Evolutionary conservation across 2,329 filamentous ascomycete genomes (phyloP), one percentile per base, ranked within the genome.

Genomic region (Claviceps arundinis): DNA sequence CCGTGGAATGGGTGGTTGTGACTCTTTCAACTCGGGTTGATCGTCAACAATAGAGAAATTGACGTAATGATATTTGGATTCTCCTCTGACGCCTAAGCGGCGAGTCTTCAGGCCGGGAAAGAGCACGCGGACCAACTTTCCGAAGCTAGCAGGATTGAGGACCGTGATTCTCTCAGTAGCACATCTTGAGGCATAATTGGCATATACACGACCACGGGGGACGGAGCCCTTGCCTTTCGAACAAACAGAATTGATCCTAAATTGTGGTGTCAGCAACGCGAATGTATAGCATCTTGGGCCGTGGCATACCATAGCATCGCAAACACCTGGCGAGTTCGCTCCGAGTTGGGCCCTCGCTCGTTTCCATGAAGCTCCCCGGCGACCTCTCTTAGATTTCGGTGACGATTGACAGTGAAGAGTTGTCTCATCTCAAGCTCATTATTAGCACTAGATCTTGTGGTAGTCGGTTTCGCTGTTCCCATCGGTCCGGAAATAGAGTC

Each of bases 31-130:
- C 14, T 78, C 75, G 4, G 72, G 66, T 51, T 77, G 71, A 53
- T 83, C 80, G 49, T 83, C 80, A 43, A 72, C 68, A 49, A 84
- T 67, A 13, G 72, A 72, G 60, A 85, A 85, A 62, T 83, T 82
- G 47, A 84, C 81, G 62, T 98, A 98, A 68, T 98, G 93, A 66
- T 98, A 98, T 66, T 98, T 98, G 14, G 93, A 98, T 70, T 97
- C 91, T 57, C 93, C 93, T 50, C 93, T 82, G 47, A 97, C 90
- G 56, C 93, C 93, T 13, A 98, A 75, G 57, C 93, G 81, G 54
- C 93, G 80, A 37, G 93, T 98, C 69, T 95, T 91, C 22, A 98
- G 84, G 43, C 90, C 91, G 0, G 93, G 91, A 61, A 97, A 98
- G 50, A 98, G 85, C 41, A 98, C 91, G 37, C 93, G 83, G 37